These are phyloP conservation scores for Flaveria ramosissima DNA, from an alignment of 129 eudicot species.

Conservation along the genomic window DNA sequence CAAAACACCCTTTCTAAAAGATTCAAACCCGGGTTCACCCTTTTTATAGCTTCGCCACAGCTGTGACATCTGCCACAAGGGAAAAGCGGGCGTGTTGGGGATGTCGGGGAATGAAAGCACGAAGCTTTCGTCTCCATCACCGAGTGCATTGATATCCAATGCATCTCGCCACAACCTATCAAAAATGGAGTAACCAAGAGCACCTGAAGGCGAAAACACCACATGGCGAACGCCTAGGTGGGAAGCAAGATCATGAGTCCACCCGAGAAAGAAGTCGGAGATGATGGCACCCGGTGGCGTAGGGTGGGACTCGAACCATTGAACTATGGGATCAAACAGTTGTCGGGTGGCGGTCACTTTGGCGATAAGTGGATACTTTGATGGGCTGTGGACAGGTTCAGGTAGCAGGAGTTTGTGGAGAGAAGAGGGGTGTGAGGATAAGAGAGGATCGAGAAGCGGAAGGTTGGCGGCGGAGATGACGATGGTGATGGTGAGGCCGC, in stretches of 20 bases:
- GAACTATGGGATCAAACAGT: constrained; percentile 18
- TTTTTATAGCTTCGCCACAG: neutral
- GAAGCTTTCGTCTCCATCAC: neutral
- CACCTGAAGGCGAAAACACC: constrained; percentile 47
- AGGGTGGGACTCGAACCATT: constrained; percentile 26
- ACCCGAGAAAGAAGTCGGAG: constrained; percentile 52
- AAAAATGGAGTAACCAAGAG: constrained; percentile 17
- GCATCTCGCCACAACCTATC: constrained; percentile 26
- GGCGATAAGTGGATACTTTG: constrained; percentile 33
- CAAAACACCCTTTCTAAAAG: constrained; percentile 17
- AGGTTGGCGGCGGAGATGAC: constrained; percentile 57
- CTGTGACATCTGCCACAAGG: constrained; percentile 30
- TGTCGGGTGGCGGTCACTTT: constrained; percentile 11
- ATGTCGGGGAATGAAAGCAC: constrained; percentile 31
- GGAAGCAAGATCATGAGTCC: constrained; percentile 37
- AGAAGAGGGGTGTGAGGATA: constrained; percentile 46
- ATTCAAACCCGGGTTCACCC: constrained; percentile 33
- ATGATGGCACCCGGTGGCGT: constrained; percentile 26
- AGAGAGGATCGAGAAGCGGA: constrained; percentile 50
- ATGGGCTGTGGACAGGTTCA: constrained; percentile 44
- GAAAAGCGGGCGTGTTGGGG: constrained; percentile 32
- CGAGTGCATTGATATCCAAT: neutral
- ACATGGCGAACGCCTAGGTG: constrained; percentile 33
- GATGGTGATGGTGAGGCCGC: constrained; percentile 58
- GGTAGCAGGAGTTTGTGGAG: constrained; percentile 38